Conservation (phyloP, 164 flowering plant species). For the Cinnamomum chago region DNA sequence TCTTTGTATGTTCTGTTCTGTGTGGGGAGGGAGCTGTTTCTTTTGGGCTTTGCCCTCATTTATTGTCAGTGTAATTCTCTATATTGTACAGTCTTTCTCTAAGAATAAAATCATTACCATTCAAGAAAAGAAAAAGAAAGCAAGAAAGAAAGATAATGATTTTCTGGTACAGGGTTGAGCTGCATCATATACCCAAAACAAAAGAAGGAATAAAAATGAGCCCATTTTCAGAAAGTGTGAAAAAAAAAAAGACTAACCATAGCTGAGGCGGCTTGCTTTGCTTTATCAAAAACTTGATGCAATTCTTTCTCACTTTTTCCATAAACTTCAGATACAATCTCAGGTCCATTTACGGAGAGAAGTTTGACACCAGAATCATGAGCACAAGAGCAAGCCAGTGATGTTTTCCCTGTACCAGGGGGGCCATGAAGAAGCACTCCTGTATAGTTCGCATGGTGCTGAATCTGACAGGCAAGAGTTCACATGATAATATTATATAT, state of each 20-base stretch:
- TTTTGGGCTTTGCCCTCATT: too few relatives aligned
- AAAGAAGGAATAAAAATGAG: background rate
- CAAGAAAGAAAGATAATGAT: background rate
- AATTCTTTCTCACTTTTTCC: slow-evolving; percentile 91
- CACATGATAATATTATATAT: background rate
- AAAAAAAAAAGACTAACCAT: slow-evolving; percentile 46
- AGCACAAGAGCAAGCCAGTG: slow-evolving; percentile 69
- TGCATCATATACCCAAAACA: background rate
- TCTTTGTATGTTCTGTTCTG: too few relatives aligned
- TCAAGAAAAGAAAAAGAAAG: background rate
- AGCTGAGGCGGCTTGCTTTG: slow-evolving; percentile 69
- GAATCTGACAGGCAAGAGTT: slow-evolving; percentile 7
- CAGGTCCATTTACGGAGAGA: slow-evolving; percentile 84
- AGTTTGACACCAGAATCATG: slow-evolving; percentile 75
- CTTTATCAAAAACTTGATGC: slow-evolving; percentile 67
- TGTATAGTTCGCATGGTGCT: slow-evolving; percentile 45
- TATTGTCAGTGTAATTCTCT: too few relatives aligned
- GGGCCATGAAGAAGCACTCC: slow-evolving; percentile 99
- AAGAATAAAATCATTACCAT: background rate
- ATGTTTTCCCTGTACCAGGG: slow-evolving; percentile 93
- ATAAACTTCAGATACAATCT: slow-evolving; percentile 62
- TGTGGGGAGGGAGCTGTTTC: too few relatives aligned
- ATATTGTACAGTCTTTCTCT: background rate
- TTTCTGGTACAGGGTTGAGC: background rate
- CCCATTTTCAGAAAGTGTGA: background rate